Evolutionary conservation across 768 basidiomycete species (phyloP), one percentile per base, ranked within the genome.

Genomic region (Thelephora aurantiotincta): DNA sequence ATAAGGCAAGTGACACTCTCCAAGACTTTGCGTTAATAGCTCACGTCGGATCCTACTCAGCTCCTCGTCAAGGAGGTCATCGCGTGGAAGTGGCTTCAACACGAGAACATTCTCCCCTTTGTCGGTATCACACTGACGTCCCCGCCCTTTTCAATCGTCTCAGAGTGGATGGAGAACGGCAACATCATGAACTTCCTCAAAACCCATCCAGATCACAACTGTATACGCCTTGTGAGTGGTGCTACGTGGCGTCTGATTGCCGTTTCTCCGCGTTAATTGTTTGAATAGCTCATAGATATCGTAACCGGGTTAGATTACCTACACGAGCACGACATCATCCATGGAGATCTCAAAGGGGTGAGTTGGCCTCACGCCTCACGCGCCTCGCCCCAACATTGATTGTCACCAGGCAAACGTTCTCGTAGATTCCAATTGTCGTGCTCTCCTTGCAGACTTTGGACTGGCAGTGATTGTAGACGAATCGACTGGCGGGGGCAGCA

Each of bases 331-430:
- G 41, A 49, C 7, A 45, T 57, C 2, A 46, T 59, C 11, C 58
- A 59, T n/a, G 58, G 56, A 12, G 58, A 57, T 47, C 35, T 59
- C 6, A 55, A 57, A 44, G 54, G 43, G 30, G 58, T 57, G n/a
- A 5, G 45, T 38, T 12, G 16, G 13, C 12, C 11, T 35, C n/a
- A n/a, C 5, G 35, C 22, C 46, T n/a, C n/a, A 30, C 26, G 26
- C 26, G 9, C 26, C 26, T 4, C 35, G 19, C 5, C 9, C 11
- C 14, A 42, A 14, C n/a, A 4, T 22, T 13, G 22, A 16, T 5
- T 14, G 9, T 16, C 9, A 41, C 7, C 38, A 41, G 38, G 9
- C 4, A n/a, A 41, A 41, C 14, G 22, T 41, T 22, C 12, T 41
- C 9, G 14, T 41, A 9, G 38, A 41, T 14, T 2, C 9, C 12